phyloP scores from a whole-genome alignment of 768 basidiomycete species.

The Leccinellum luteum region DNA sequence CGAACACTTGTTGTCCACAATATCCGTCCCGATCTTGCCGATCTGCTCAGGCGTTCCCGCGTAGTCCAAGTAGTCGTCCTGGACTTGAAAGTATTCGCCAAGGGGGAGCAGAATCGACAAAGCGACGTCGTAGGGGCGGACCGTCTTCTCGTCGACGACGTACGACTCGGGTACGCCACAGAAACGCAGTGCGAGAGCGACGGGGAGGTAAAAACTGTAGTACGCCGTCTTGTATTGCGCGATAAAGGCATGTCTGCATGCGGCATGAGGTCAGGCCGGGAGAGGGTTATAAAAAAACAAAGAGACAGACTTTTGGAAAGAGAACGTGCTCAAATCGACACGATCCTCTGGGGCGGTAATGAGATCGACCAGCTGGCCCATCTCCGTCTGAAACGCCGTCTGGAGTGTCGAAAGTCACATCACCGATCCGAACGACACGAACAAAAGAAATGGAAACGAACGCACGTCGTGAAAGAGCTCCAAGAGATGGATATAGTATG shows the following conservation, averaged over 20 bases:
- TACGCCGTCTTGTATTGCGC: slow-evolving; percentile 45
- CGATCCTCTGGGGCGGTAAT: neutral
- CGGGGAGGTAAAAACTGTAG: slow-evolving; percentile 41
- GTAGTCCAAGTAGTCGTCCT: slow-evolving; percentile 93
- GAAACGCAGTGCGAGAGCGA: slow-evolving; percentile 1
- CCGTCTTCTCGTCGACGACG: slow-evolving; percentile 35
- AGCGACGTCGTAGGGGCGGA: neutral
- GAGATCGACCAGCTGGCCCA: slow-evolving; percentile 3
- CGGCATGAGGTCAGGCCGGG: neutral
- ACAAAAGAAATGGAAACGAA: neutral
- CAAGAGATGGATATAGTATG: slow-evolving; percentile 85
- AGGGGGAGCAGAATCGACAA: slow-evolving; percentile 2
- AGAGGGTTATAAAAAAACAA: too few species aligned
- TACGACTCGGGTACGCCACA: slow-evolving; percentile 26
- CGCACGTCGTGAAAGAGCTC: slow-evolving; percentile 88
- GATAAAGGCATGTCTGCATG: neutral
- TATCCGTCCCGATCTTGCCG: slow-evolving; percentile 97
- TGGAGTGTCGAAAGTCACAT: neutral
- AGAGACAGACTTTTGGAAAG: neutral
- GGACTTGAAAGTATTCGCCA: slow-evolving; percentile 2
- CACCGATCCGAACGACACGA: neutral
- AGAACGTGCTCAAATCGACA: slow-evolving; percentile 3
- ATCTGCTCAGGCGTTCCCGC: slow-evolving; percentile 89
- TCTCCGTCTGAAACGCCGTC: slow-evolving; percentile 1
- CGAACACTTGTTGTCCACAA: slow-evolving; percentile 97